Conservation (phyloP, 1,284 basidiomycete species). For the Cutaneotrichosporon sp. region DNA sequence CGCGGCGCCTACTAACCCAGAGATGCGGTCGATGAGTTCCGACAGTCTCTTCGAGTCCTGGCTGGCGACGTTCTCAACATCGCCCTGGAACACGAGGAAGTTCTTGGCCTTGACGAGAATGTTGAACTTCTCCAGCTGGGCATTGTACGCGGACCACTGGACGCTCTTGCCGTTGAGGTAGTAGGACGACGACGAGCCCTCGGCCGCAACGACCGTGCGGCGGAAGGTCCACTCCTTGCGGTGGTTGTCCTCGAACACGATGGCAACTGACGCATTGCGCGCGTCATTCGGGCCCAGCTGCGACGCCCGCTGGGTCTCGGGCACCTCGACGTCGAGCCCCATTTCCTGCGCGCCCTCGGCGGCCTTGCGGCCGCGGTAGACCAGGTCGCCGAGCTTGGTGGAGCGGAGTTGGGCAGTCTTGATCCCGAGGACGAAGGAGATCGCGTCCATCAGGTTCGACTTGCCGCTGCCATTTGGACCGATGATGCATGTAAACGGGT, state of each 20-base stretch:
- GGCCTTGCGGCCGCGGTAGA: slow-evolving; percentile 82
- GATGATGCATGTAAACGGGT: slow-evolving; percentile 87
- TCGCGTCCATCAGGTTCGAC: slow-evolving; percentile 99
- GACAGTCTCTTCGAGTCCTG: slow-evolving; percentile 89
- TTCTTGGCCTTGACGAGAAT: slow-evolving; percentile 99
- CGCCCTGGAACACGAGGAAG: slow-evolving; percentile 99
- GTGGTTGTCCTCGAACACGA: slow-evolving; percentile 73
- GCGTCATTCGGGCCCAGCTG: slow-evolving; percentile 58
- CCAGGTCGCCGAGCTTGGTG: slow-evolving; percentile 88
- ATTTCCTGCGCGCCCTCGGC: slow-evolving; percentile 49
- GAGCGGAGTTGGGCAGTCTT: slow-evolving; percentile 89
- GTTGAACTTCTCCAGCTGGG: slow-evolving; percentile 78
- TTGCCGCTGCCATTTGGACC: slow-evolving; percentile 99
- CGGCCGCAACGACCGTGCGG: slow-evolving; percentile 65
- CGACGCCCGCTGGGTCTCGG: slow-evolving; percentile 39
- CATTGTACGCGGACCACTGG: slow-evolving; percentile 78
- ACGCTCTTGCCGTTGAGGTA: slow-evolving; percentile 72
- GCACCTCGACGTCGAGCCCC: slow-evolving; percentile 44
- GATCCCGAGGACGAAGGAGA: slow-evolving; percentile 96
- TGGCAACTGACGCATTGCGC: slow-evolving; percentile 89
- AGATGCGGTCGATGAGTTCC: slow-evolving; percentile 90
- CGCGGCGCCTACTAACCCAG: slow-evolving; percentile 53
- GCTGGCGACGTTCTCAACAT: slow-evolving; percentile 95
- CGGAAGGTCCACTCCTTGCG: slow-evolving; percentile 77
- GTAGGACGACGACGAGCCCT: slow-evolving; percentile 80